Evolutionary conservation across 176 grass and related monocot species (phyloP).

Genomic region (Aegilops umbellulata): DNA sequence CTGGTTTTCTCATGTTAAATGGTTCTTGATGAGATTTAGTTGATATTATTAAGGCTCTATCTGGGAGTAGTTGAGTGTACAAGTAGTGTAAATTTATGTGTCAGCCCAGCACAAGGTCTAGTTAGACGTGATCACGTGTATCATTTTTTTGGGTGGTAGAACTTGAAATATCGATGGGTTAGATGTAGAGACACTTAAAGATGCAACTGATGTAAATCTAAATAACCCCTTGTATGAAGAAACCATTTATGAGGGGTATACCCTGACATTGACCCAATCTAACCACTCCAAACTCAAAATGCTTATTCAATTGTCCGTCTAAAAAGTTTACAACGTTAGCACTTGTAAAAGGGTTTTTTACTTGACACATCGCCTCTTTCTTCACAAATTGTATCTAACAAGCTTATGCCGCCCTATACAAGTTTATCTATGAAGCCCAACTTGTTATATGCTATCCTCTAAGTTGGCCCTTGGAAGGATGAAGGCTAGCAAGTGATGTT

Average conservation of each 20-base stretch:
- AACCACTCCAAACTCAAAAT: neutral
- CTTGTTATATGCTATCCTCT: neutral
- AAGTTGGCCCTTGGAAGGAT: neutral
- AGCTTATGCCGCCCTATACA: neutral
- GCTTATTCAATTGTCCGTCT: neutral
- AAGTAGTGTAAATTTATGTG: neutral
- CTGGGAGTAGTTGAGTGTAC: neutral
- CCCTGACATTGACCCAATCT: neutral
- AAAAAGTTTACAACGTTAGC: constrained; percentile 8
- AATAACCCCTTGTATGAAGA: neutral
- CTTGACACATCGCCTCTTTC: neutral
- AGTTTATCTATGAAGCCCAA: neutral
- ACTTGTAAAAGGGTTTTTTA: neutral
- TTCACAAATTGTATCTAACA: constrained; percentile 9
- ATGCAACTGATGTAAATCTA: neutral
- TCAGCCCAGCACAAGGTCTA: neutral
- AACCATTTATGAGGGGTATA: neutral
- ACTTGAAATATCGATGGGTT: neutral
- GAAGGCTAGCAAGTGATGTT: neutral
- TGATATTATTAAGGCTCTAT: neutral
- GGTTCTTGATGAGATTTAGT: neutral
- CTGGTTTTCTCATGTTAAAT: neutral
- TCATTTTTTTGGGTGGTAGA: neutral
- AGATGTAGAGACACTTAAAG: neutral
- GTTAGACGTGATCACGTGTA: neutral